These are phyloP conservation scores for Epichloe uncinata DNA, from an alignment of 2,329 filamentous ascomycete genomes.

Conservation along the genomic window DNA sequence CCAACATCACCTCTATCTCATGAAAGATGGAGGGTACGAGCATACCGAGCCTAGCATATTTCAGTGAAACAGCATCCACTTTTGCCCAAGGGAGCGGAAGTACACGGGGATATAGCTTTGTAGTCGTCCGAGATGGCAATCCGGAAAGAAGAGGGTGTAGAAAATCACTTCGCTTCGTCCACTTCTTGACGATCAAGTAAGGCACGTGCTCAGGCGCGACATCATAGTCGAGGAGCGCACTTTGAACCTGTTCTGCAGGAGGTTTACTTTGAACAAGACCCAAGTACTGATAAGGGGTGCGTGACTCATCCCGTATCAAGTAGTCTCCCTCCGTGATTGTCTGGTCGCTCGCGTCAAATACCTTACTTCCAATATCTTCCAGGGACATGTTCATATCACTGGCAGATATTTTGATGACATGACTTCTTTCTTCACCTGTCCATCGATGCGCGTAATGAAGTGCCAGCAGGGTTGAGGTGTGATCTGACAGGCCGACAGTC, in stretches of 20 bases:
- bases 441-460: constrained; percentile 37
- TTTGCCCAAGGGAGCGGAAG: constrained; percentile 35
- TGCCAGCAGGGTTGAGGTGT: constrained; percentile 31
- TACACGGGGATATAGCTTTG: constrained; percentile 29
- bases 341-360: constrained; percentile 16
- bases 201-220: constrained; percentile 29
- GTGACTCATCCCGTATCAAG: constrained; percentile 27
- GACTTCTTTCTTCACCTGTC: constrained; percentile 22
- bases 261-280: constrained; percentile 32
- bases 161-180: constrained; percentile 45
- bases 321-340: constrained; percentile 10
- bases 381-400: constrained; percentile 13
- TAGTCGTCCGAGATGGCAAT: constrained; percentile 12
- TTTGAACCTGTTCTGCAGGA: constrained; percentile 23
- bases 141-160: constrained; percentile 28
- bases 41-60: constrained; percentile 37
- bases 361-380: constrained; percentile 17
- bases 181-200: constrained; percentile 35
- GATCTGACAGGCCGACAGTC: constrained; percentile 19
- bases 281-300: constrained; percentile 28
- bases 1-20: constrained; percentile 49
- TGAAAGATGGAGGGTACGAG: constrained; percentile 63
- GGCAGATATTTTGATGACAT: constrained; percentile 30
- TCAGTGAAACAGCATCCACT: constrained; percentile 32
- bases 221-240: constrained; percentile 22